Percentiles rank a stretch among this genome's conserved stretches.
Evolutionary conservation across 2,329 filamentous ascomycete genomes (phyloP).

Genomic region (Zymoseptoria passerinii): DNA sequence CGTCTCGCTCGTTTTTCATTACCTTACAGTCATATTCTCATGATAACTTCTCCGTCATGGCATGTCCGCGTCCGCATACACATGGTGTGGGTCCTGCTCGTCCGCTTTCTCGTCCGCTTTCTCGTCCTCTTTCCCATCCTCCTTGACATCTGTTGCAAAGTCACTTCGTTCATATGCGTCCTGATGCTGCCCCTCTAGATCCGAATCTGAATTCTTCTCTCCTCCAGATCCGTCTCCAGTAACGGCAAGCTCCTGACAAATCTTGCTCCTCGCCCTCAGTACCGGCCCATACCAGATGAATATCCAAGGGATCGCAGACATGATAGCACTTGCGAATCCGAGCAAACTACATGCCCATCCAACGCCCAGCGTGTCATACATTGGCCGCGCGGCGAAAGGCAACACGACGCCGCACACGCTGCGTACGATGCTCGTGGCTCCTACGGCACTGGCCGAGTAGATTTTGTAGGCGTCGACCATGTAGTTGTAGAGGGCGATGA

Average conservation of each 20-base stretch:
- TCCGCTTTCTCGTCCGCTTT: no score
- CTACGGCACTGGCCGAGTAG: slow-evolving; percentile 34
- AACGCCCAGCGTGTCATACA: slow-evolving; percentile 62
- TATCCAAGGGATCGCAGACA: slow-evolving; percentile 47
- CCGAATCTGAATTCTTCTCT: no score
- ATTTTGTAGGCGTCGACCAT: slow-evolving; percentile 43
- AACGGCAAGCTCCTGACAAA: slow-evolving; percentile 24
- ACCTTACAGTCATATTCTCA: no score
- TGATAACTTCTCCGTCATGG: no score
- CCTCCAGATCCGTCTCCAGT: no score
- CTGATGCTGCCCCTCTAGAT: no score
- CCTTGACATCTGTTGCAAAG: no score
- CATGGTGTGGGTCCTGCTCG: no score
- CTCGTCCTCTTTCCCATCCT: no score
- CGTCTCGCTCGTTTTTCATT: no score
- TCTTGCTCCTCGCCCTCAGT: slow-evolving; percentile 51
- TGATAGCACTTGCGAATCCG: slow-evolving; percentile 40
- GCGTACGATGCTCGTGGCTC: slow-evolving; percentile 11
- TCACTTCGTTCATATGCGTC: no score
- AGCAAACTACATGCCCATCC: slow-evolving; percentile 54
- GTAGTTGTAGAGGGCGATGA: slow-evolving; percentile 39
- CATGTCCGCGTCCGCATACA: no score
- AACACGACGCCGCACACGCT: slow-evolving; percentile 58
- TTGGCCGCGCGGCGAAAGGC: slow-evolving; percentile 40
- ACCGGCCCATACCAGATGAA: slow-evolving; percentile 48